Percentiles rank a stretch among this genome's conserved stretches.
Evolutionary conservation across 2,329 filamentous ascomycete species (phyloP).

Genomic region (Epichloe amarillans): DNA sequence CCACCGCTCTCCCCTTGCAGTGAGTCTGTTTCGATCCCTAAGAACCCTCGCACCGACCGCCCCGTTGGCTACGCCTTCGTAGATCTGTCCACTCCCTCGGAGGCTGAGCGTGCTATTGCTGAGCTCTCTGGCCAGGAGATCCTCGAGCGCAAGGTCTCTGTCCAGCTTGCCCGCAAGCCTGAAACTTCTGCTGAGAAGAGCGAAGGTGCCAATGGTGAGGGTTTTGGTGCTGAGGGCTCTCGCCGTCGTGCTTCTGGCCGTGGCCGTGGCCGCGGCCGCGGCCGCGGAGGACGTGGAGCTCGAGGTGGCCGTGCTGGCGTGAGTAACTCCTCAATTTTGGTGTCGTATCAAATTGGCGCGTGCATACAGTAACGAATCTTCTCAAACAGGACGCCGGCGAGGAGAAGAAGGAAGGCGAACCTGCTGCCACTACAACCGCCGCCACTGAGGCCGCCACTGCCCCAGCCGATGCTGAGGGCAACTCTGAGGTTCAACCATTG

Average conservation of each 20-base stretch:
- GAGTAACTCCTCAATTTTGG: constrained; percentile 12
- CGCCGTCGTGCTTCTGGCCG: constrained; percentile 50
- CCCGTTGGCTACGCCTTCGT: constrained; percentile 98
- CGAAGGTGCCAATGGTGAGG: constrained; percentile 66
- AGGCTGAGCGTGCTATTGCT: constrained; percentile 89
- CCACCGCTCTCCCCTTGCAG: constrained; percentile 32
- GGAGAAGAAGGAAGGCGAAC: constrained; percentile 34
- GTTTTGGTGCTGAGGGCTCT: constrained; percentile 51
- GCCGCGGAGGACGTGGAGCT: constrained; percentile 51
- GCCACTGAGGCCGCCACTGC: constrained; percentile 33
- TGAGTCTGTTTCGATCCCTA: constrained; percentile 97
- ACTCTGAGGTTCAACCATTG: constrained; percentile 43
- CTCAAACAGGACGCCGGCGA: constrained; percentile 21
- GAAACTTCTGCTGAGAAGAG: constrained; percentile 69
- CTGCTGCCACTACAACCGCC: constrained; percentile 19
- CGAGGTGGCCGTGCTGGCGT: constrained; percentile 38
- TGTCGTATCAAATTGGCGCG: constrained; percentile 21
- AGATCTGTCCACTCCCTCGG: constrained; percentile 85
- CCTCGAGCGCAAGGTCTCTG: constrained; percentile 95
- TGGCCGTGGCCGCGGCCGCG: constrained; percentile 56
- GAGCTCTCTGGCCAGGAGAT: constrained; percentile 97
- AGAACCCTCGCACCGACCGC: constrained; percentile 97
- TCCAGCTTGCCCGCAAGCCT: constrained; percentile 95
- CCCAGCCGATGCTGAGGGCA: constrained; percentile 30
- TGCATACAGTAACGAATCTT: constrained; percentile 13